Evolutionary conservation across 208 protist genomes (phyloP), one percentile per base, ranked within the genome.

Genomic region (Leishmania gerbilli): DNA sequence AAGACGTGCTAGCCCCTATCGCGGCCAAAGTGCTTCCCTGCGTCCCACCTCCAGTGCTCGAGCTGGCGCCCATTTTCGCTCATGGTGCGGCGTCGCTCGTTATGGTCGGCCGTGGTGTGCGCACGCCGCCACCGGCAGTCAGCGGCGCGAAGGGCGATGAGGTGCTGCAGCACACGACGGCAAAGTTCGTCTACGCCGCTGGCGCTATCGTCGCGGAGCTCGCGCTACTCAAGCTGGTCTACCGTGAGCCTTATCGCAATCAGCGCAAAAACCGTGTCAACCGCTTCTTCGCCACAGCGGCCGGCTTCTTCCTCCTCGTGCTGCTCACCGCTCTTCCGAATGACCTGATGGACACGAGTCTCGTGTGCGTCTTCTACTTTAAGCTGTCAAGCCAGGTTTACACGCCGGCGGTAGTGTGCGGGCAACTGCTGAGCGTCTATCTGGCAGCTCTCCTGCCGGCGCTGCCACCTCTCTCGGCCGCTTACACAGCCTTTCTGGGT

Each of bases 361-460:
- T 93, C 21, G n/a, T 93, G n/a, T 71, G 89, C 45, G 65, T 91
- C 27, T 75, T 93, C 17, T 34, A 86, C n/a, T 68, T 77, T 19
- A 81, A 89, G 65, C 80, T 95, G 31, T 87, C 88, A 5, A 64
- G 71, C n/a, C 64, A 81, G 31, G 89, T 90, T n/a, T 95, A 92
- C 82, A 74, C 77, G 7, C 91, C 91, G 6, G 87, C 89, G 2
- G 71, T 94, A 51, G 65, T 94, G 6, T 69, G 91, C 9, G 90
- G 89, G n/a, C 83, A 88, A 72, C 77, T 96, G 31, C 47, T 89
- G 62, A 86, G 87, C 56, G 91, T 91, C 34, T 96, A 95, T 78
- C 71, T 89, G 40, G 80, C 83, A 11, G 89, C 92, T 19, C 83
- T 84, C 27, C 71, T 93, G 49, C 80, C 76, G 21, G 74, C 80